phyloP scores from a whole-genome alignment of 495 filamentous ascomycete species.

The Penicillium arizonense region DNA sequence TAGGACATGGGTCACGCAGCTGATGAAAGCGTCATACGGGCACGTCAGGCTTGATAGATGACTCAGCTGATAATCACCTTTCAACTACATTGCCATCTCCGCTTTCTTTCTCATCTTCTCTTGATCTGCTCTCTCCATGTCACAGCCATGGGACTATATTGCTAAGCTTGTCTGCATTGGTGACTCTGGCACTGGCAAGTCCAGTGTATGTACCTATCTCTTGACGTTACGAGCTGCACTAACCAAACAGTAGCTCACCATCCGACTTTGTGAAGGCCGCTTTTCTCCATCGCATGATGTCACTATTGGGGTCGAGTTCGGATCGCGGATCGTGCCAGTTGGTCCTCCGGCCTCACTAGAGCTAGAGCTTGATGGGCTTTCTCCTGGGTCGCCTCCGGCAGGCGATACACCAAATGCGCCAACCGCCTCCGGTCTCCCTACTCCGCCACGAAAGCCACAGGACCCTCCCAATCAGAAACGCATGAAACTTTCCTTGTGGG shows the following conservation, averaged over 20 bases:
- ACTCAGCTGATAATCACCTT: slow-evolving; percentile 34
- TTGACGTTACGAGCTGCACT: not conserved
- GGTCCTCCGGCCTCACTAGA: slow-evolving; percentile 64
- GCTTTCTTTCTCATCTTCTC: slow-evolving; percentile 7
- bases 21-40: slow-evolving; percentile 41
- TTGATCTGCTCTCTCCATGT: slow-evolving; percentile 51
- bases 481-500: slow-evolving; percentile 86
- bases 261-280: slow-evolving; percentile 95
- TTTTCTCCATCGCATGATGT: slow-evolving; percentile 93
- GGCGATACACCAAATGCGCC: slow-evolving; percentile 19
- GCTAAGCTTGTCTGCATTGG: slow-evolving; percentile 97
- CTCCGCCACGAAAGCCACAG: slow-evolving; percentile 33
- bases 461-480: slow-evolving; percentile 58
- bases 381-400: slow-evolving; percentile 8
- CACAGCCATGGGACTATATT: slow-evolving; percentile 94
- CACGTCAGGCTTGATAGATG: slow-evolving; percentile 42
- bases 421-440: slow-evolving; percentile 31
- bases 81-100: slow-evolving; percentile 5
- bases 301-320: slow-evolving; percentile 97
- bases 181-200: slow-evolving; percentile 92
- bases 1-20: slow-evolving; percentile 16
- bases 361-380: slow-evolving; percentile 32
- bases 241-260: slow-evolving; percentile 62
- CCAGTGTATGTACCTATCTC: slow-evolving; percentile 50
- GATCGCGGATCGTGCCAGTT: slow-evolving; percentile 88